Conservation (phyloP, 208 protist genomes). For the Trypanosoma brucei region DNA sequence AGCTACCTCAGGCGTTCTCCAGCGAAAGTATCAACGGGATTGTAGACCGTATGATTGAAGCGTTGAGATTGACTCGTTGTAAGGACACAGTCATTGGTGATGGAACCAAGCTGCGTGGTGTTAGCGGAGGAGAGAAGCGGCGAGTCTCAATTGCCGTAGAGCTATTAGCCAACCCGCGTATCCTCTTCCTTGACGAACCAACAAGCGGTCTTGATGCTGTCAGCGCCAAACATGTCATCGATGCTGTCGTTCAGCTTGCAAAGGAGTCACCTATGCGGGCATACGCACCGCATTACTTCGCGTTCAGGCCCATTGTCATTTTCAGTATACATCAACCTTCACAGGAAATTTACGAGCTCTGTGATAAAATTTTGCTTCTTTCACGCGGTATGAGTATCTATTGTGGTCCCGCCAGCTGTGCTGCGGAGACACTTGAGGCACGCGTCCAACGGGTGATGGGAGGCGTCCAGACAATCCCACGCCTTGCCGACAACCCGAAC, state of each 20-base stretch:
- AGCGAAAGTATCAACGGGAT: constrained; percentile 54
- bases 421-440: constrained; percentile 49
- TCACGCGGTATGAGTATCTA: constrained; percentile 81
- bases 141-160: constrained; percentile 91
- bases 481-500: constrained; percentile 47
- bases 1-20: constrained; percentile 81
- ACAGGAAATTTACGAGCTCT: constrained; percentile 81
- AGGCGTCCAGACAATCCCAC: constrained; percentile 32
- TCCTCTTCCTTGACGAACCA: constrained; percentile 91
- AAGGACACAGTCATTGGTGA: constrained; percentile 78
- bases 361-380: constrained; percentile 86
- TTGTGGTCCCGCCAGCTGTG: constrained; percentile 66
- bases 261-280: constrained; percentile 76
- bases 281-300: constrained; percentile 83
- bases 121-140: constrained; percentile 89
- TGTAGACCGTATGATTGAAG: constrained; percentile 60
- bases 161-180: constrained; percentile 85
- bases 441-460: constrained; percentile 50
- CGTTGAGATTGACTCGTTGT: constrained; percentile 70
- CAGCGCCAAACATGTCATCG: constrained; percentile 75
- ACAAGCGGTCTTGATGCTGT: constrained; percentile 87
- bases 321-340: constrained; percentile 92
- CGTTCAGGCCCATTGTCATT: constrained; percentile 85
- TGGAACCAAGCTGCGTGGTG: constrained; percentile 54
- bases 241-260: constrained; percentile 76